phyloP scores from a whole-genome alignment of 129 eudicot species.

The Centella asiatica region DNA sequence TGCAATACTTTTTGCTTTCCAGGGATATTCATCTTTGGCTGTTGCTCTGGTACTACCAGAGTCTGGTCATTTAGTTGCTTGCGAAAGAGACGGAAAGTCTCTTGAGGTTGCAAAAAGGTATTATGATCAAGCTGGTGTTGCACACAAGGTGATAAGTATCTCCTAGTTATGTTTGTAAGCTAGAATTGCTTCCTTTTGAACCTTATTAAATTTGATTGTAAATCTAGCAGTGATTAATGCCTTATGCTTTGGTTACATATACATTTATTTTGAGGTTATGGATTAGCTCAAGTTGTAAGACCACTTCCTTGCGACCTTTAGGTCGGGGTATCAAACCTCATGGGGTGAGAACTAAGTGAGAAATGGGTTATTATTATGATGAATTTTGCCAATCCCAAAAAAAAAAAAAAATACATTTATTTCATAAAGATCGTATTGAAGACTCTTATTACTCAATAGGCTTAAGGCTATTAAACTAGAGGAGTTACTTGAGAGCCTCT shows the following conservation, averaged over 20 bases:
- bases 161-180: background rate
- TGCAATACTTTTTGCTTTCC: constrained; percentile 6
- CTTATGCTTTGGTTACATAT: background rate
- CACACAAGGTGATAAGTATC: constrained; percentile 59
- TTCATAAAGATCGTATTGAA: too few species aligned
- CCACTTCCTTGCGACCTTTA: too few species aligned
- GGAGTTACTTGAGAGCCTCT: too few species aligned
- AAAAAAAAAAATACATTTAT: too few species aligned
- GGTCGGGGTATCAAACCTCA: too few species aligned
- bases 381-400: too few species aligned
- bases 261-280: too few species aligned
- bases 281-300: too few species aligned
- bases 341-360: too few species aligned
- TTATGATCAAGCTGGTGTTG: constrained; percentile 82
- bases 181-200: background rate
- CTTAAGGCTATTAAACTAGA: too few species aligned
- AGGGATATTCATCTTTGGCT: constrained; percentile 95
- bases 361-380: too few species aligned
- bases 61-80: constrained; percentile 75
- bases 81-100: constrained; percentile 68
- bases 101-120: constrained; percentile 86
- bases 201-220: background rate
- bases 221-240: background rate
- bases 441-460: too few species aligned
- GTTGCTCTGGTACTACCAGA: constrained; percentile 86